Conservation (phyloP, 2,329 filamentous ascomycete genomes). For the Penicillium sp. region DNA sequence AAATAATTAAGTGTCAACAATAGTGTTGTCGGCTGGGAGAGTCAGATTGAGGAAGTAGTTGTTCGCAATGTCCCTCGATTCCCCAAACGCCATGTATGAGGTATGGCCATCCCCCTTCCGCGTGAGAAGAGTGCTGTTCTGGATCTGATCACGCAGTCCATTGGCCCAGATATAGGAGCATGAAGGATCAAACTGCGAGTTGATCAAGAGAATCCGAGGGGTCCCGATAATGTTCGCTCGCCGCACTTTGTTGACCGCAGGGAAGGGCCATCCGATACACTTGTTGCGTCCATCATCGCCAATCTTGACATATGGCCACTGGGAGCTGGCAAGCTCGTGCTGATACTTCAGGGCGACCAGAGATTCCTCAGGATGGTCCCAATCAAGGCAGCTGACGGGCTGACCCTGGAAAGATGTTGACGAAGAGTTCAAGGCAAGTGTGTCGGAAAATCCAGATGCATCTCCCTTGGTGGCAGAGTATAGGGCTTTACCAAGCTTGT, state of each 20-base stretch:
- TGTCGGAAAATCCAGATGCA: conserved; percentile 43
- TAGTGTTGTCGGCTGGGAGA: conserved; percentile 3
- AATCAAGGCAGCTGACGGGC: neutral
- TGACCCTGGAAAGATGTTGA: conserved; percentile 36
- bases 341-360: conserved; percentile 35
- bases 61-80: neutral
- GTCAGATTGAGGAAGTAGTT: neutral
- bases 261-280: conserved; percentile 52
- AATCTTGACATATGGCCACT: conserved; percentile 45
- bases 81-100: neutral
- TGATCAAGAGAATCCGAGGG: conserved; percentile 45
- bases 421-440: conserved; percentile 31
- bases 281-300: conserved; percentile 43
- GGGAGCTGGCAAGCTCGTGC: conserved; percentile 36
- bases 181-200: conserved; percentile 49
- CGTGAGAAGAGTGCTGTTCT: conserved; percentile 47
- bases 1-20: neutral
- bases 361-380: conserved; percentile 17
- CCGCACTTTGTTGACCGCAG: conserved; percentile 44
- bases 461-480: conserved; percentile 44
- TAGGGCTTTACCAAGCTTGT: conserved; percentile 32
- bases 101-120: conserved; percentile 40
- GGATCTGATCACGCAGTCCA: conserved; percentile 42
- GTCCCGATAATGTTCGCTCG: conserved; percentile 36
- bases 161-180: conserved; percentile 49